Evolutionary conservation across 306 rosid species (phyloP), one percentile per base, ranked within the genome.

Genomic region (Vigna reflexopilosa): DNA sequence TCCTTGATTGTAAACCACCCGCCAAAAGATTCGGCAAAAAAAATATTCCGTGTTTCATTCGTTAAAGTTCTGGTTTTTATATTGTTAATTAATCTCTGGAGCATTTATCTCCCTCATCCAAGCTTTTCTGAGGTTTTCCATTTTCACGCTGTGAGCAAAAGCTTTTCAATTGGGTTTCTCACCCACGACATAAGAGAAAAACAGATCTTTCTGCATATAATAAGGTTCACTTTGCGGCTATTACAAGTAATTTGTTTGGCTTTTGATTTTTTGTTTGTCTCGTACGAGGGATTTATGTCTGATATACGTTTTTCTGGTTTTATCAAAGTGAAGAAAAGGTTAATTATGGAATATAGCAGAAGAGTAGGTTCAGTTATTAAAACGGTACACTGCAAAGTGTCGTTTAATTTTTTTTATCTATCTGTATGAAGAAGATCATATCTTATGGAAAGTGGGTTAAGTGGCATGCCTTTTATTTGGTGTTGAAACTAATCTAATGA

Each of bases 1-100:
- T 67, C 63, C 72, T n/a, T 72, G 74, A 83, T 73, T 86, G 91
- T 86, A 83, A 80, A 83, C 87, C 87, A 80, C 69, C 82, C 73
- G 49, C 75, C 44, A 62, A 22, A 55, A 72, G 80, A 81, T 86
- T 91, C 80, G 76, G 79, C 77, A n/a, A 22, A 51, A 78, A 45
- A 40, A 57, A 34, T 72, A 83, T 79, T 85, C 89, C 64, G n/a
- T 77, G 76, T 73, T 72, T 73, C 51, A 76, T 77, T 62, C 51
- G 51, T 65, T 77, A n/a, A 72, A 64, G 82, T 73, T 28, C 3
- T 26, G 64, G 51, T 59, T 65, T 50, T 62, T 36, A 34, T 34
- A 47, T 56, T 57, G 15, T 36, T 62, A 48, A 26, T 47, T 62
- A 44, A 71, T 42, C 44, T 72, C 74, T 48, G 22, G 19, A 70